Evolutionary conservation across 495 filamentous ascomycete genomes (phyloP), one percentile per base, ranked within the genome.

Genomic region (Aspergillus conjunctus): DNA sequence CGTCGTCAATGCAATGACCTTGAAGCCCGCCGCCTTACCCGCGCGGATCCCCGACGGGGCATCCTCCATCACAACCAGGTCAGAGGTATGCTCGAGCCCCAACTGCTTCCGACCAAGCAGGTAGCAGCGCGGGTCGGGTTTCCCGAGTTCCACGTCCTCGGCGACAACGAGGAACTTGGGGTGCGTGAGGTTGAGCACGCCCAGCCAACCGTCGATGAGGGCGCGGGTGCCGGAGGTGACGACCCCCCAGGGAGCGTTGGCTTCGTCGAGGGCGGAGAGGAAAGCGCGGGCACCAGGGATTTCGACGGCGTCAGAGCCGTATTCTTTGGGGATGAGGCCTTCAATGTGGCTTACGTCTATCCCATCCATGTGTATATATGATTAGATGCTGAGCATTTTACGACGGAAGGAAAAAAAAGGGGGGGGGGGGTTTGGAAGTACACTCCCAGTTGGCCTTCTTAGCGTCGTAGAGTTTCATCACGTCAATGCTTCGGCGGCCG

Each of bases 381-480:
- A 51, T n/a, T 54, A 26, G 26, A 26, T 26, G 5, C 26, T 26
- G 26, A 2, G 26, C 5, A 2, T 26, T 26, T 26, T 5, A 26
- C 26, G 26, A 26, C 2, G 5, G 26, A 26, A 26, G 26, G 26
- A 5, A 5, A 5, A 5, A 5, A 5, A 5, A 26, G 26, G 26
- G 26, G 26, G 26, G 5, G 26, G 26, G 26, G 26, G 26, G 22
- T 9, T 30, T 26, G 54, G 45, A 18, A 9, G 72, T 73, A 93
- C 90, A 96, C 54, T 96, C 92, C 91, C 88, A 91, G 66, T 88
- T 97, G 37, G 94, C 94, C 69, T 90, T 90, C 61, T 83, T 83
- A 62, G 87, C 84, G 68, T 90, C 87, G 57, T 95, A 87, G 21
- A 91, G 66, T 66, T 81, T 81, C 58, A 96, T 78, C 9, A 86